Conservation (phyloP, 169 alveolate species). For the Babesia gibsoni region DNA sequence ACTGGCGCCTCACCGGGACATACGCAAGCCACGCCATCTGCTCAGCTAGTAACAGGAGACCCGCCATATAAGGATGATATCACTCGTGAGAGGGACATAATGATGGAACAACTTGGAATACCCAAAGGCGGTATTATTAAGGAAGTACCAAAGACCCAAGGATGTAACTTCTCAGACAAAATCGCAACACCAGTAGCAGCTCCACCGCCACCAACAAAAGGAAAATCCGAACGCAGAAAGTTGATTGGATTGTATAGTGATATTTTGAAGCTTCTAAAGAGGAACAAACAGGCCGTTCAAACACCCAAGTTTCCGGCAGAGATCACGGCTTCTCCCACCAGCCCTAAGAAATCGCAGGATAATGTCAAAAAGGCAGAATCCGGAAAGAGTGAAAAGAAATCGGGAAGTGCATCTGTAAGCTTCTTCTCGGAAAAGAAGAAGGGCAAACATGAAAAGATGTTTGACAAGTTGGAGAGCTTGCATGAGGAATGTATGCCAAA, state of each 20-base stretch:
- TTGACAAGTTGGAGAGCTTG: too few species aligned
- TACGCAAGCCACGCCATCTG: too few species aligned
- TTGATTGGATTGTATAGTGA: constrained; percentile 4
- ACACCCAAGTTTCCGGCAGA: background rate
- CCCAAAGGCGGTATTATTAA: background rate
- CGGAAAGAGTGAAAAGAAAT: too few species aligned
- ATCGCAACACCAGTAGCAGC: background rate
- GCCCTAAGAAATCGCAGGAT: background rate
- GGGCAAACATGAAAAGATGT: too few species aligned
- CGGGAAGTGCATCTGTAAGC: too few species aligned
- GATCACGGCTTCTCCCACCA: background rate
- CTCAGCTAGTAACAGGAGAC: too few species aligned
- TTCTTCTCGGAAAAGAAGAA: too few species aligned
- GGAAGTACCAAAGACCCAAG: background rate
- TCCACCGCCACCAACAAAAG: background rate
- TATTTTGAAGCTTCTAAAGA: constrained; percentile 7
- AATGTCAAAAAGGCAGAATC: too few species aligned
- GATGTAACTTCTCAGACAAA: background rate
- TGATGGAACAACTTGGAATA: background rate
- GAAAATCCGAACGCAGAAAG: background rate
- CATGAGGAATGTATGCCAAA: too few species aligned
- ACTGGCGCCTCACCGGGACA: too few species aligned
- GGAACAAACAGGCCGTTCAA: background rate
- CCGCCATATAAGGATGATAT: too few species aligned
- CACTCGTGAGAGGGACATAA: background rate